Evolutionary conservation across 2,329 filamentous ascomycete species (phyloP).

Genomic region (Aspergillus vadensis): DNA sequence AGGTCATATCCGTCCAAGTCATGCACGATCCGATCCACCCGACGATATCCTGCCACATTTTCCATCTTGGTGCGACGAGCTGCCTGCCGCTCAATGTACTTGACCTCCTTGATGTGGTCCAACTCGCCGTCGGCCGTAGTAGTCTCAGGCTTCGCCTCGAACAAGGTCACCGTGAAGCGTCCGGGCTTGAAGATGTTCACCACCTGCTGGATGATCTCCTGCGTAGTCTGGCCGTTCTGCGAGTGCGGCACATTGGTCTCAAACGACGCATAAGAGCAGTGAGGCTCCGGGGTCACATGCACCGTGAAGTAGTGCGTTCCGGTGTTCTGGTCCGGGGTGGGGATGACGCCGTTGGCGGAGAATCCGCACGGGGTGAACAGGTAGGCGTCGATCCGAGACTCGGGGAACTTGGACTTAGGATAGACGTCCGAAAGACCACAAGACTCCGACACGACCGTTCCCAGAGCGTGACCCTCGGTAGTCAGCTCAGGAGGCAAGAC

Average conservation of each 20-base stretch:
- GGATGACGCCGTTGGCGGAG: conserved; percentile 93
- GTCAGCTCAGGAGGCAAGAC: conserved; percentile 72
- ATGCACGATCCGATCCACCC: conserved; percentile 93
- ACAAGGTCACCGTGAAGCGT: conserved; percentile 95
- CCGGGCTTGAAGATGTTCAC: conserved; percentile 95
- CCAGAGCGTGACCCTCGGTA: conserved; percentile 90
- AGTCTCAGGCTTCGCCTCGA: conserved; percentile 74
- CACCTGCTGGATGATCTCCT: conserved; percentile 89
- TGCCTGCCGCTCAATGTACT: conserved; percentile 48
- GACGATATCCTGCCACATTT: conserved; percentile 78
- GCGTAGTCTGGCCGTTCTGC: conserved; percentile 83
- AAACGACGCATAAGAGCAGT: conserved; percentile 97
- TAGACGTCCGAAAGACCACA: conserved; percentile 91
- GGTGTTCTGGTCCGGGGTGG: conserved; percentile 64
- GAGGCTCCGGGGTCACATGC: conserved; percentile 93
- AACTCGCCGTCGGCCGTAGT: conserved; percentile 21
- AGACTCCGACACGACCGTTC: conserved; percentile 84
- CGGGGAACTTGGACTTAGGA: conserved; percentile 80
- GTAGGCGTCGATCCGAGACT: conserved; percentile 92
- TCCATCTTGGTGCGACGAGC: conserved; percentile 64
- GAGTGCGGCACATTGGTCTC: conserved; percentile 95
- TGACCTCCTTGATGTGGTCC: conserved; percentile 36
- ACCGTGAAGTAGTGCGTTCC: conserved; percentile 94
- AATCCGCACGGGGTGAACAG: conserved; percentile 96
- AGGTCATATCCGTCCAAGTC: conserved; percentile 97